phyloP scores from a whole-genome alignment of 257 asterid species.

The Craterostigma plantagineum region DNA sequence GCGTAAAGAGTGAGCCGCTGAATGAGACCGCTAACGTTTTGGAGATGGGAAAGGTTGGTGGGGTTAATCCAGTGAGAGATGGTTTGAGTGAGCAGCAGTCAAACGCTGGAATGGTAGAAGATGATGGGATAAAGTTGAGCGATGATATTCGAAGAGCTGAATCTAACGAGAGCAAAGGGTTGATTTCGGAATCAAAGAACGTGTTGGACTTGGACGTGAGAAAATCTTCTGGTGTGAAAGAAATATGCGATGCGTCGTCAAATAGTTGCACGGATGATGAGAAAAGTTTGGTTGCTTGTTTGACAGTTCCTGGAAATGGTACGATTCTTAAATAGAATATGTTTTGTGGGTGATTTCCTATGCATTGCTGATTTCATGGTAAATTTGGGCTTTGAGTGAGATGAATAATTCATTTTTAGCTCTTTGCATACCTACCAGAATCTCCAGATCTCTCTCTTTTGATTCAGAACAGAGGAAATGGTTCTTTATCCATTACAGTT shows the following conservation, averaged over 20 bases:
- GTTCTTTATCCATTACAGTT: conserved; percentile 24
- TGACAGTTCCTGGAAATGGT: conserved; percentile 89
- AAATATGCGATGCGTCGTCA: conserved; percentile 60
- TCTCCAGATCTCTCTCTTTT: conserved; percentile 67
- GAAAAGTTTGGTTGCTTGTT: conserved; percentile 59
- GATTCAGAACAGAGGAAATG: conserved; percentile 65
- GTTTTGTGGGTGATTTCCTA: conserved; percentile 2
- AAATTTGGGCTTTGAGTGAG: conserved; percentile 3
- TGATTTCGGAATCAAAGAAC: conserved; percentile 11
- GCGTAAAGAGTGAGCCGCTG: conserved; percentile 10
- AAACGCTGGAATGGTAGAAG: conserved; percentile 12
- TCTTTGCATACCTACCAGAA: conserved; percentile 24
- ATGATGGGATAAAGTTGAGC: conserved; percentile 9
- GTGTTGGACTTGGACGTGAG: conserved; percentile 11
- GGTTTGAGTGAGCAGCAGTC: conserved; percentile 12
- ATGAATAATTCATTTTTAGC: conserved; percentile 6
- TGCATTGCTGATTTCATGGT: no score
- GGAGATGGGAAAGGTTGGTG: no score
- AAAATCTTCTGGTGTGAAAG: conserved; percentile 18
- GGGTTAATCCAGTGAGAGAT: conserved; percentile 9
- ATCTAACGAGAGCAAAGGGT: conserved; percentile 16
- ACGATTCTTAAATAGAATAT: conserved; percentile 7
- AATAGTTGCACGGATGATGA: conserved; percentile 54
- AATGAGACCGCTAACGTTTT: conserved; percentile 17
- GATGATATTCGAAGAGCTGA: conserved; percentile 15